Evolutionary conservation across 306 rosid genomes (phyloP).

Genomic region (Pachyrhizus erosus): DNA sequence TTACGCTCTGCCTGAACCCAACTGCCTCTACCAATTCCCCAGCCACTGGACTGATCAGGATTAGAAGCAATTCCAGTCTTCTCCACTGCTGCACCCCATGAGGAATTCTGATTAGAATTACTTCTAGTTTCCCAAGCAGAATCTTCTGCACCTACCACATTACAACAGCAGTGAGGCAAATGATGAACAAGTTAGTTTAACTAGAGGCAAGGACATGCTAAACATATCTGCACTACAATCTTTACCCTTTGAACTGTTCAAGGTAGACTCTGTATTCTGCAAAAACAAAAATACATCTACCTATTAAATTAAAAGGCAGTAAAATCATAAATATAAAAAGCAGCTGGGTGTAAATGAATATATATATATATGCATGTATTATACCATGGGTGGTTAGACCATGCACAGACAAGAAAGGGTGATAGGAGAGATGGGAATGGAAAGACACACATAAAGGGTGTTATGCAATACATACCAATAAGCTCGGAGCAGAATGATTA

Average conservation of each 20-base stretch:
- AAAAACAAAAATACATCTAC: constrained; percentile 31
- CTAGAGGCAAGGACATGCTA: neutral
- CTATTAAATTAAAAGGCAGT: neutral
- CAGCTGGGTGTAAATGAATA: neutral
- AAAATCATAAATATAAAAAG: neutral
- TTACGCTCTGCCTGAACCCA: constrained; percentile 51
- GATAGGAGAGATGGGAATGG: neutral
- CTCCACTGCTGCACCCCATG: constrained; percentile 77
- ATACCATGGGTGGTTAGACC: neutral
- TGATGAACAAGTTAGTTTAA: constrained; percentile 7
- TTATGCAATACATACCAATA: constrained; percentile 56
- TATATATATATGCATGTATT: no score
- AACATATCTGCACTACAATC: constrained; percentile 48
- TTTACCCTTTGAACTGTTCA: constrained; percentile 54
- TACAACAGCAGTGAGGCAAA: constrained; percentile 36
- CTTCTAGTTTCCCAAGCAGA: constrained; percentile 71
- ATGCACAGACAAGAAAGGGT: constrained; percentile 9
- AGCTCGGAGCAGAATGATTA: constrained; percentile 59
- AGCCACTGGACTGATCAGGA: constrained; percentile 58
- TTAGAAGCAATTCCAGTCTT: constrained; percentile 44
- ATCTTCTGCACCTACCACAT: constrained; percentile 55
- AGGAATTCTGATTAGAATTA: constrained; percentile 50
- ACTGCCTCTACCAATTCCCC: constrained; percentile 56
- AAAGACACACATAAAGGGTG: neutral
- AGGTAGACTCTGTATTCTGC: constrained; percentile 61